Base-by-base conservation (phyloP, 179 eudicot genomes). In the Dionaea muscipula region DNA sequence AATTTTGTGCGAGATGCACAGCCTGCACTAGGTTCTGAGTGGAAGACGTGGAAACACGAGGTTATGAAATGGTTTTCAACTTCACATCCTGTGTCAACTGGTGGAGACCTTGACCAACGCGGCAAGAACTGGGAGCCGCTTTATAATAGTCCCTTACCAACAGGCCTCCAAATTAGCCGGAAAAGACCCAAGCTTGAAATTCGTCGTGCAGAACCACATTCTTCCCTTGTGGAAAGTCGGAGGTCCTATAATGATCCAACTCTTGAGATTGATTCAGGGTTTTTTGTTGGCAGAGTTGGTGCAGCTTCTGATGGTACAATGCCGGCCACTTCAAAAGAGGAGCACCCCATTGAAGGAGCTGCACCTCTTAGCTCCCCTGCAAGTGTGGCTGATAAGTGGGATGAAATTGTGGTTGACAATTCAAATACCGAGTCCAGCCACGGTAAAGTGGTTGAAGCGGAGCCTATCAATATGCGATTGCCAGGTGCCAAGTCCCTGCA, bases 111-210 rank as follows among this genome's bases (percentile, higher is more conserved):
- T 20, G 81, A 63, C 39, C 80, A 73, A 44, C 68, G 56, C 31
- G 51, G 27, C 46, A 61, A 68, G 57, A 60, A 44, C 46, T 31
- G 44, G 20, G 79, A 63, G 44, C 78, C 69, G 40, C 60, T 57
- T 56, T 61, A 62, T 68, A 72, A 60, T 56, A 51, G 74, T 72
- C 18, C 77, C 27, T 51, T 70, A 37, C 46, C 63, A 47, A 39
- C 53, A 31, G 80, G 57, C 52, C 70, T 74, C 57, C 96, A 72
- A 64, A 56, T 63, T 47, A 71, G 85, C 76, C 68, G 80, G 37
- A 93, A 88, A 72, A 84, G 99, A 76, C 86, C 99, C 36, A 93
- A 93, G 76, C 95, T 93, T 57, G 96, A 82, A 80, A 79, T 93
- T 68, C 99, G 99, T 25, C 96, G 99, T 57, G 96, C 96, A 40